phyloP scores from a whole-genome alignment of 192 early-diverging fungal genomes.

The Entomortierella parvispora region DNA sequence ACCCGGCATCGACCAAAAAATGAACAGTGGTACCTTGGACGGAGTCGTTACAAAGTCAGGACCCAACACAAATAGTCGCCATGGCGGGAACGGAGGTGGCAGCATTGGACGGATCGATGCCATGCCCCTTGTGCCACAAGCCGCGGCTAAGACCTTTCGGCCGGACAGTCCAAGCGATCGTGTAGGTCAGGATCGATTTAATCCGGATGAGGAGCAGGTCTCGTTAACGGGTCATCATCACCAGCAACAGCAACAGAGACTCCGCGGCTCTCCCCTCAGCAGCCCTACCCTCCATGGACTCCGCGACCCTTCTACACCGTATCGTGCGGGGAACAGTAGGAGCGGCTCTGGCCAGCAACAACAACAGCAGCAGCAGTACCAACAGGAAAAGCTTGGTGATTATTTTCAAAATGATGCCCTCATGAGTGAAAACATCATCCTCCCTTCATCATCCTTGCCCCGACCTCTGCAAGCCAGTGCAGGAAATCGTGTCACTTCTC shows the following conservation, averaged over 20 bases:
- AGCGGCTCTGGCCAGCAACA: slow-evolving; percentile 16
- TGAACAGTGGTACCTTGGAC: slow-evolving; percentile 39
- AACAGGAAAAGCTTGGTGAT: neutral
- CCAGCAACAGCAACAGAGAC: neutral
- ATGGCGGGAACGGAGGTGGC: neutral
- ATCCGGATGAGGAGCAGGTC: slow-evolving; percentile 29
- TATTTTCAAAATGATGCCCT: slow-evolving; percentile 1
- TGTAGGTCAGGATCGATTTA: slow-evolving; percentile 36
- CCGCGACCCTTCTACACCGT: neutral
- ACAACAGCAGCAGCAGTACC: slow-evolving; percentile 6
- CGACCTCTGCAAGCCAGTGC: slow-evolving; percentile 36
- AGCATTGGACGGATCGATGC: slow-evolving; percentile 2
- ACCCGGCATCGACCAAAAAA: slow-evolving; percentile 25
- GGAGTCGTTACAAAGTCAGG: slow-evolving; percentile 15
- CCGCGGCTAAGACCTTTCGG: slow-evolving; percentile 5
- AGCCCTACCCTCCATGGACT: neutral
- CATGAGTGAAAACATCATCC: slow-evolving; percentile 20
- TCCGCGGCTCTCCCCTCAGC: slow-evolving; percentile 12
- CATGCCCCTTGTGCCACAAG: slow-evolving; percentile 1
- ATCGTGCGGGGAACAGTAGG: neutral
- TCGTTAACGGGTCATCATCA: slow-evolving; percentile 15
- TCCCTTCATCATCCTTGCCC: slow-evolving; percentile 34
- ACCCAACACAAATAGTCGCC: neutral
- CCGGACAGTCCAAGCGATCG: slow-evolving; percentile 45
- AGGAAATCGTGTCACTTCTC: slow-evolving; percentile 18